Base-by-base conservation (phyloP, 1,284 basidiomycete species). In the Tranzscheliella williamsii region DNA sequence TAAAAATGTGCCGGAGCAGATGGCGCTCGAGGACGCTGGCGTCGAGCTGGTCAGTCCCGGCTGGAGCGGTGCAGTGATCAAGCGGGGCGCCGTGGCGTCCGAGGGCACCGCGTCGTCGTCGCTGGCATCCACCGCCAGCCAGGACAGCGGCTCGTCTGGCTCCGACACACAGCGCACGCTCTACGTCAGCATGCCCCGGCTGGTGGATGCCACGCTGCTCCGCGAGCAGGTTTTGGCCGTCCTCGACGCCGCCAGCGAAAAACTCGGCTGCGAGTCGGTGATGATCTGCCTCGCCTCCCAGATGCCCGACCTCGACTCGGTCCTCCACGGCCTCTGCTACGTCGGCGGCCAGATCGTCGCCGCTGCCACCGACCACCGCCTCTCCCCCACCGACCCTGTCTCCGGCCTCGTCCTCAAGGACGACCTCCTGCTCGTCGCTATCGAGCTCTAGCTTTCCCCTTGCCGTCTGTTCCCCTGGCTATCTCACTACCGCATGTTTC, bases 251-350 rank as follows among this genome's bases (percentile, higher is more conserved):
- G 72, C 72, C 1, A 63, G 60, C 36, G 68, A 74, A 24, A 54
- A 58, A 35, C 52, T 69, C 8, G 54, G 50, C 13, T 70, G 66
- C 18, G 65, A 58, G 3, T 49, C 53, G 4, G 67, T 72, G 22
- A 58, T 74, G 42, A 44, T 74, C 21, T 70, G 62, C 22, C 45
- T 74, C 36, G 51, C 65, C 20, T 47, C 47, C 17, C 33, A 42
- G 21, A 50, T 67, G 38, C 44, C 46, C 11, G 72, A 73, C 26
- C 62, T 70, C 20, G 39, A 49, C 5, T 49, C 58, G 2, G 55
- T 71, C 8, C 49, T 74, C 7, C 72, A 69, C 38, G 72, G 72
- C 2, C 46, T 74, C 11, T 70, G 68, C 47, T 74, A 74, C 26
- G 72, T 74, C 2, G 72, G 72, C 11, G 72, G 67, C 16, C 47